Evolutionary conservation across 2,329 filamentous ascomycete species (phyloP).

Genomic region (Paecilomyces sp.): DNA sequence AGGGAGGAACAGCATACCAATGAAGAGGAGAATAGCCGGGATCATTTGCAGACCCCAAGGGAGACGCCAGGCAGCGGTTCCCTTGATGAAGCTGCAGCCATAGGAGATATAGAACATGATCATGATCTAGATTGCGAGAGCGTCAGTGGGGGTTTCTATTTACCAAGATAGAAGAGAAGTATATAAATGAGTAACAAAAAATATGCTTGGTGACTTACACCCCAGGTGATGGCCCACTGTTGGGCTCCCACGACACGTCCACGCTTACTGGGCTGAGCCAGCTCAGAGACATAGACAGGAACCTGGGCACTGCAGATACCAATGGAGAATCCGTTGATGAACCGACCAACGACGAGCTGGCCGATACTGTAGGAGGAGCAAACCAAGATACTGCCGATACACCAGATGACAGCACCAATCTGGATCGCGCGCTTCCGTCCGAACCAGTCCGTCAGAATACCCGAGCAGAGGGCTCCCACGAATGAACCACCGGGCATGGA

Average conservation of each 20-base stretch:
- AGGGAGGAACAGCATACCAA: constrained; percentile 53
- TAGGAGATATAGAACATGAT: constrained; percentile 62
- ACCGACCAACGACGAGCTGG: constrained; percentile 65
- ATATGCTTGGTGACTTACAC: constrained; percentile 13
- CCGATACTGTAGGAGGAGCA: constrained; percentile 57
- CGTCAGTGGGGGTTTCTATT: not conserved
- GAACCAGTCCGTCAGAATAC: constrained; percentile 49
- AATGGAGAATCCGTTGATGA: constrained; percentile 65
- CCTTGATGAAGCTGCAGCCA: constrained; percentile 55
- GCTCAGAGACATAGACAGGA: constrained; percentile 62
- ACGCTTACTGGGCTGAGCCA: constrained; percentile 50
- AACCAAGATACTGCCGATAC: constrained; percentile 53
- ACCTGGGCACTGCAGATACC: constrained; percentile 68
- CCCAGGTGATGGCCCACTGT: constrained; percentile 69
- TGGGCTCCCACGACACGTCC: constrained; percentile 62
- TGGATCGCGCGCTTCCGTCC: constrained; percentile 50
- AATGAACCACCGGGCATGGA: constrained; percentile 69
- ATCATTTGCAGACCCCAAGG: constrained; percentile 56
- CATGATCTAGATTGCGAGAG: constrained; percentile 38
- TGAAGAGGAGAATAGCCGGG: constrained; percentile 46
- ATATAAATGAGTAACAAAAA: not conserved
- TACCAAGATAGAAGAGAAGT: not conserved
- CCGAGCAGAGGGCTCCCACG: constrained; percentile 51
- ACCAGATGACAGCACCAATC: constrained; percentile 46
- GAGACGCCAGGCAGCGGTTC: constrained; percentile 55